Conservation (phyloP, 345 rosid species). For the Moricandia arvensis region DNA sequence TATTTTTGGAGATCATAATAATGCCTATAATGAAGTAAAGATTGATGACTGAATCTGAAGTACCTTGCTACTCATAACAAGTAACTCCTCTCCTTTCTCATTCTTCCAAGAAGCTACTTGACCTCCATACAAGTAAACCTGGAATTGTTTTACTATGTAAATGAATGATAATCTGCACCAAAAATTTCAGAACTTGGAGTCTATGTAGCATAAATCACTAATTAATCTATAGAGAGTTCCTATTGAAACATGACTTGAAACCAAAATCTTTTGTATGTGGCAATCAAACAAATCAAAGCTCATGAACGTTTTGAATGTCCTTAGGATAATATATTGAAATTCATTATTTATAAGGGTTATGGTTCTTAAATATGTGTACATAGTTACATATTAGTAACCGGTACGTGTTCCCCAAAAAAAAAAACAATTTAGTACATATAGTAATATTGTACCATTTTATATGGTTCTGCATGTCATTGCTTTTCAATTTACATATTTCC, state of each 20-base stretch:
- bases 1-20: not conserved
- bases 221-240: not conserved
- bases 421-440: not conserved
- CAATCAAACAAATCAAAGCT: not conserved
- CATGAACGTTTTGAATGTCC: not conserved
- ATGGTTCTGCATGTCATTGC: not conserved
- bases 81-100: conserved; percentile 71
- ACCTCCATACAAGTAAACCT: conserved; percentile 81
- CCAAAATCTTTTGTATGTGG: too few species aligned
- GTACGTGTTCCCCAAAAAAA: too few species aligned
- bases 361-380: not conserved
- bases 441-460: not conserved
- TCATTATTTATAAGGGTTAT: too few species aligned
- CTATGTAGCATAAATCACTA: not conserved
- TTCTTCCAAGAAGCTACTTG: conserved; percentile 93
- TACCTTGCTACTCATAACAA: conserved; percentile 82
- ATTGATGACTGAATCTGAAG: conserved; percentile 1
- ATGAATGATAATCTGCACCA: not conserved
- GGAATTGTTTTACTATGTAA: conserved; percentile 16
- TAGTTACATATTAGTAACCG: too few species aligned
- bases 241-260: not conserved
- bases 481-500: not conserved
- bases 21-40: not conserved
- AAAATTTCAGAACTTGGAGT: not conserved
- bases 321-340: not conserved